These are phyloP conservation scores for Allomyces arbusculus DNA, from an alignment of 192 early-diverging fungal genomes.

Conservation along the genomic window DNA sequence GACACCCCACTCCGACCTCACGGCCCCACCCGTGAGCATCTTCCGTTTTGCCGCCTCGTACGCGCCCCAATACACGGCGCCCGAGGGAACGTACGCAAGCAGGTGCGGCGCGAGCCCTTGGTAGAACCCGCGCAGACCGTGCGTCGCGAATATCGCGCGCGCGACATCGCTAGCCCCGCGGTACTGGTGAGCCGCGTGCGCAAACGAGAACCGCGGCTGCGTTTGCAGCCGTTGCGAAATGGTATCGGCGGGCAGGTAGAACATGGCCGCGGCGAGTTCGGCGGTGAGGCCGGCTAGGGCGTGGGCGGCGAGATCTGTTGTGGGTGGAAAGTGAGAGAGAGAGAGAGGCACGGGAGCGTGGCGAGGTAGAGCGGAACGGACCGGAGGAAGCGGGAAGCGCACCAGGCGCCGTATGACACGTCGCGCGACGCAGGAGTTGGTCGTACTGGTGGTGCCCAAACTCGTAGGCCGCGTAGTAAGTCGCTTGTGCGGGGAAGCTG, in stretches of 20 bases:
- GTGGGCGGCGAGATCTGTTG: background rate
- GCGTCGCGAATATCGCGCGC: slow-evolving; percentile 8
- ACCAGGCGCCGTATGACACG: too few species aligned
- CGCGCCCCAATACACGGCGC: slow-evolving; percentile 25
- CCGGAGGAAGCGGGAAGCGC: too few species aligned
- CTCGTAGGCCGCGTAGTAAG: background rate
- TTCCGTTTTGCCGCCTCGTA: slow-evolving; percentile 19
- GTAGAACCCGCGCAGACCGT: slow-evolving; percentile 20
- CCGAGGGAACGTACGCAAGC: slow-evolving; percentile 19
- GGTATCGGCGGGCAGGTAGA: slow-evolving; percentile 26
- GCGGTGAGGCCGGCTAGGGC: background rate
- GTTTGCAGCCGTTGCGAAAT: slow-evolving; percentile 26
- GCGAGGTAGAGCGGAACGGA: too few species aligned
- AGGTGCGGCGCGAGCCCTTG: slow-evolving; percentile 17
- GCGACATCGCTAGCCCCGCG: slow-evolving; percentile 9
- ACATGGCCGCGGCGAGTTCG: slow-evolving; percentile 9
- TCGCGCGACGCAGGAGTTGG: too few species aligned
- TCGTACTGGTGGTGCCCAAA: background rate
- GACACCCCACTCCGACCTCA: background rate
- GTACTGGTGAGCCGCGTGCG: background rate
- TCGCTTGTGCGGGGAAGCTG: background rate
- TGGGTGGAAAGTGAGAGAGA: too few species aligned
- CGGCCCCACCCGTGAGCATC: background rate
- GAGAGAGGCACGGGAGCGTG: too few species aligned
- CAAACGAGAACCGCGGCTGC: slow-evolving; percentile 11